A percentile compares a stretch with the other conserved stretches of the same genome.
phyloP scores from a whole-genome alignment of 176 grass and related monocot species.

The Phoenix roebelenii region DNA sequence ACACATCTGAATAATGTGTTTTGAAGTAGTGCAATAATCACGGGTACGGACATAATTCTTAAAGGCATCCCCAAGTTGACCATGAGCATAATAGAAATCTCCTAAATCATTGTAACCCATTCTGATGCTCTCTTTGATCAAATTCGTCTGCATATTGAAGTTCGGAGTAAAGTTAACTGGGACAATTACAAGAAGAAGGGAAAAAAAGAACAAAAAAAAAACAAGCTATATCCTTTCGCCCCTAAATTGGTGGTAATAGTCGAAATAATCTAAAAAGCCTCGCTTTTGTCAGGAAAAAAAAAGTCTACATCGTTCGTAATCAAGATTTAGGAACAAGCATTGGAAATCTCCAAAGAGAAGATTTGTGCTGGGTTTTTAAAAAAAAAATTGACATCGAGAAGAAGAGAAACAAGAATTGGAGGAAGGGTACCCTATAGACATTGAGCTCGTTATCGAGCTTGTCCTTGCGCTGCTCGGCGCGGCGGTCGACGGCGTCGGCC shows the following conservation, averaged over 20 bases:
- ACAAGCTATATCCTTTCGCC: background rate
- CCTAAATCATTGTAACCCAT: constrained; percentile 97
- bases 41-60: constrained; percentile 91
- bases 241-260: no score
- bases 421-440: constrained; percentile 50
- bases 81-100: constrained; percentile 85
- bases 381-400: no score
- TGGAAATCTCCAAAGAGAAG: no score
- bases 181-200: background rate
- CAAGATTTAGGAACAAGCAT: no score
- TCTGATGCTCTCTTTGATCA: constrained; percentile 98
- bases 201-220: background rate
- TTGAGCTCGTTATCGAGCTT: constrained; percentile 98
- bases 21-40: constrained; percentile 96
- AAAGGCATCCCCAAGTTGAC: constrained; percentile 78
- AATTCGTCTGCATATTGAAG: constrained; percentile 59
- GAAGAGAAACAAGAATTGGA: background rate
- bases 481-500: constrained; percentile 43
- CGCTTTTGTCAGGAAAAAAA: no score
- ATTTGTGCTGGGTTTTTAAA: no score
- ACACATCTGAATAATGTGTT: constrained; percentile 99
- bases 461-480: constrained; percentile 55
- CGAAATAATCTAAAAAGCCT: no score
- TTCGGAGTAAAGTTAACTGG: no score
- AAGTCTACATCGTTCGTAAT: no score